phyloP scores from a whole-genome alignment of 257 asterid species.

The Thymus mandschuricus region DNA sequence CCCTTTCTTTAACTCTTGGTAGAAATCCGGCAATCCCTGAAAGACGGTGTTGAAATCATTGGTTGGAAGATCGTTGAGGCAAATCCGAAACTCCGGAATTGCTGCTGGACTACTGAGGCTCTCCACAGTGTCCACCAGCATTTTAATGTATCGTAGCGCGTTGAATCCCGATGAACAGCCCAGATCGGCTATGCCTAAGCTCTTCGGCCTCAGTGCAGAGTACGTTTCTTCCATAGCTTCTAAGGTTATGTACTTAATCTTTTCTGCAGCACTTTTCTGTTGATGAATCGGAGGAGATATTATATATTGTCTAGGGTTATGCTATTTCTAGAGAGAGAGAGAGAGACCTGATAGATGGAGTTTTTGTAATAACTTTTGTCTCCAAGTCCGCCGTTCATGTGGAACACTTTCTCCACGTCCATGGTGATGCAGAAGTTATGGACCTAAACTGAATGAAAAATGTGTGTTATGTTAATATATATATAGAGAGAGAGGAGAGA shows the following conservation, averaged over 20 bases:
- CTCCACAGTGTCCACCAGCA: constrained; percentile 41
- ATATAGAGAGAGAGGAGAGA: no score
- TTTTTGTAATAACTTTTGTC: constrained; percentile 54
- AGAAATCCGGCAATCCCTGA: constrained; percentile 57
- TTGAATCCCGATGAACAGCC: constrained; percentile 72
- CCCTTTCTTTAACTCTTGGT: constrained; percentile 34
- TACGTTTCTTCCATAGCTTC: constrained; percentile 51
- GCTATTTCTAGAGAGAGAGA: neutral
- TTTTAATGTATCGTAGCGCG: constrained; percentile 42
- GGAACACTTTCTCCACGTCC: constrained; percentile 63
- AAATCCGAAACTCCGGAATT: constrained; percentile 46
- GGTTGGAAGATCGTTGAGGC: constrained; percentile 63
- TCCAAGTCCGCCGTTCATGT: constrained; percentile 62
- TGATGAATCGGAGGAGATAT: neutral
- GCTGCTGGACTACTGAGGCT: neutral
- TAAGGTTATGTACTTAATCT: constrained; percentile 45
- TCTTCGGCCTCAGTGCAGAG: constrained; percentile 36
- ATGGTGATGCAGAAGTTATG: constrained; percentile 28
- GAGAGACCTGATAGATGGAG: constrained; percentile 54
- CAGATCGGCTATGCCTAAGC: constrained; percentile 65
- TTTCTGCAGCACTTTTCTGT: constrained; percentile 58
- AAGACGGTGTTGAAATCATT: constrained; percentile 68
- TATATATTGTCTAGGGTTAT: no score
- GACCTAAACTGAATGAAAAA: neutral
- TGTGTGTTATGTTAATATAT: neutral